Evolutionary conservation across 371 early-diverging fungal species (phyloP), one percentile per base, ranked within the genome.

Genomic region (Saksenaea vasiformis): DNA sequence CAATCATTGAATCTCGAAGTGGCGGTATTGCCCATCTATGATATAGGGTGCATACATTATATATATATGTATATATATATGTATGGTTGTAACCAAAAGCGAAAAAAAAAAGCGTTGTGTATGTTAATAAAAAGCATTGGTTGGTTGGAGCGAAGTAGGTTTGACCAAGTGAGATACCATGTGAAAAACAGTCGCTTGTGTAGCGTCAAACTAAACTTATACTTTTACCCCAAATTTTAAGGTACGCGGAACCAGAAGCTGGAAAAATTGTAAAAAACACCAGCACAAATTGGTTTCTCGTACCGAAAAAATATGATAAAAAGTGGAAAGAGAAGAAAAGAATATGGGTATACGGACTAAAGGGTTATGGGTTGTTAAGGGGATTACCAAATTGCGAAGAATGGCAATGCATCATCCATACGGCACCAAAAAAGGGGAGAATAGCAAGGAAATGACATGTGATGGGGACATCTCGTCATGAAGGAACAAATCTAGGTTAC

Each of bases 371-470:
- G 19, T 44, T n/a, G 51, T 17, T 47, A 22, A 47, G 24, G 51
- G 51, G 51, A 47, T 47, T 47, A 47, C 51, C 51, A 47, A 47
- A 47, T 47, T 47, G 51, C 51, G 51, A 47, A 47, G 51, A 47
- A 47, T 47, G 51, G 51, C 51, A 47, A 47, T 47, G 24, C 51
- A 47, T 47, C 51, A 47, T 47, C 51, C 51, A 47, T 47, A 47
- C 51, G 11, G 24, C 22, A 47, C 51, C 51, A 47, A 47, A 47
- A 47, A 47, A 9, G 51, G 51, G 24, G 22, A 22, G 22, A 22
- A 10, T 10, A 22, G 19, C n/a, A 47, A 22, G 51, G 51, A 17
- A 47, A 22, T 47, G 51, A 47, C 51, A 47, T 47, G 51, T 47
- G 51, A 47, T 47, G 51, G 22, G 51, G 51, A 47, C 22, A 19